Evolutionary conservation across 2,329 filamentous ascomycete species (phyloP).

Genomic region (Aspergillus fructus): DNA sequence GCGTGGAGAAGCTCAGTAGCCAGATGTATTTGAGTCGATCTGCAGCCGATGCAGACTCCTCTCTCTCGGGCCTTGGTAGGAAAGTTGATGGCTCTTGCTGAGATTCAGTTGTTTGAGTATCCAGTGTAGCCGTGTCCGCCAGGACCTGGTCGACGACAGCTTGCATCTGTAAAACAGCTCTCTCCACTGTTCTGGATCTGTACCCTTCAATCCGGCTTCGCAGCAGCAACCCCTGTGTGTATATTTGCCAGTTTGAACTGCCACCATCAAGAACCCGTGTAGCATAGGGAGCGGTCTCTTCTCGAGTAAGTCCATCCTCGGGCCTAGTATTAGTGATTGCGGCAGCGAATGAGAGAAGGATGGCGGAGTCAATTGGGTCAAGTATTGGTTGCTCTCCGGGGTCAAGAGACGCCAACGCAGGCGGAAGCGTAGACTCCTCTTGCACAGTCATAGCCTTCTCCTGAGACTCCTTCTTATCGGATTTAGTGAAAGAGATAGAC

Average conservation of each 20-base stretch:
- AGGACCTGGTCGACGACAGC: slow-evolving; percentile 94
- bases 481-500: slow-evolving; percentile 73
- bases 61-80: slow-evolving; percentile 70
- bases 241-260: slow-evolving; percentile 95
- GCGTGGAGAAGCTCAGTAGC: slow-evolving; percentile 75
- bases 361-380: slow-evolving; percentile 81
- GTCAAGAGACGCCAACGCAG: slow-evolving; percentile 62
- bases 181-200: slow-evolving; percentile 80
- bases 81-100: slow-evolving; percentile 67
- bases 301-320: slow-evolving; percentile 79
- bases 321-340: slow-evolving; percentile 89
- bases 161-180: slow-evolving; percentile 88
- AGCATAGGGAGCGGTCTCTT: slow-evolving; percentile 90
- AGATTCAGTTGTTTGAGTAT: slow-evolving; percentile 33
- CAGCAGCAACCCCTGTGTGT: slow-evolving; percentile 88
- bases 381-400: slow-evolving; percentile 81
- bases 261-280: slow-evolving; percentile 83
- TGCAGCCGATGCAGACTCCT: slow-evolving; percentile 71
- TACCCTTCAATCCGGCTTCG: slow-evolving; percentile 88
- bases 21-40: slow-evolving; percentile 82
- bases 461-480: slow-evolving; percentile 43
- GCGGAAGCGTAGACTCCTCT: slow-evolving; percentile 56
- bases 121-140: slow-evolving; percentile 67
- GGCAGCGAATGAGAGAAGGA: slow-evolving; percentile 74
- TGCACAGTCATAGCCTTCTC: slow-evolving; percentile 38